These are phyloP conservation scores for Casuarina equisetifolia DNA, from an alignment of 306 rosid species.

Conservation along the genomic window DNA sequence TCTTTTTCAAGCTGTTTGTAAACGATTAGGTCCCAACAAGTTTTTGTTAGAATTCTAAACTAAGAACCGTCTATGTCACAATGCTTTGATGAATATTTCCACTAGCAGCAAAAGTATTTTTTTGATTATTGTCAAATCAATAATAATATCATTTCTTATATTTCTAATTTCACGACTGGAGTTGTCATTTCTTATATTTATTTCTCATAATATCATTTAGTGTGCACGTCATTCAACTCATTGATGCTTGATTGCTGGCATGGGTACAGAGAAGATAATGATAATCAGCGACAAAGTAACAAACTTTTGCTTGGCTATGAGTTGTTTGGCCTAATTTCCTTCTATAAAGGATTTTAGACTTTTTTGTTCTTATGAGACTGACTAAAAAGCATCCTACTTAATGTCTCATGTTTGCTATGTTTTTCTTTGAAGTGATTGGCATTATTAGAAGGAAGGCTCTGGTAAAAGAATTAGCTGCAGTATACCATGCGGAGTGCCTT, in stretches of 20 bases:
- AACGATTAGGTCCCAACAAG: too few species aligned
- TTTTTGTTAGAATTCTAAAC: too few species aligned
- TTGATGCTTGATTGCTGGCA: background rate
- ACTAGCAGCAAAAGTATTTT: too few species aligned
- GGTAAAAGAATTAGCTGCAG: conserved; percentile 83
- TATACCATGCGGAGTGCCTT: conserved; percentile 85
- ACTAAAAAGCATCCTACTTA: background rate
- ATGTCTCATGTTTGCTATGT: background rate
- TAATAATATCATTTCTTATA: too few species aligned
- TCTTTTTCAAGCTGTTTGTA: too few species aligned
- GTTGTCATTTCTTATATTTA: too few species aligned
- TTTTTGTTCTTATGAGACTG: background rate
- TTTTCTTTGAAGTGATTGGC: conserved; percentile 72
- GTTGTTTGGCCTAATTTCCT: background rate
- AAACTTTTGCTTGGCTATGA: background rate
- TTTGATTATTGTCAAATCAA: too few species aligned
- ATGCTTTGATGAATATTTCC: too few species aligned
- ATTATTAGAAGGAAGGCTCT: conserved; percentile 83
- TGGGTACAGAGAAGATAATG: background rate
- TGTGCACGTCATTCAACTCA: background rate
- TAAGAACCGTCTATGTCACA: too few species aligned
- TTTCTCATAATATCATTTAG: too few species aligned
- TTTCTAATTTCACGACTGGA: too few species aligned
- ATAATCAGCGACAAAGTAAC: background rate
- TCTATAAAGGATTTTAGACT: background rate